Conservation (phyloP, 2,329 filamentous ascomycete species). For the Mycogone perniciosa region DNA sequence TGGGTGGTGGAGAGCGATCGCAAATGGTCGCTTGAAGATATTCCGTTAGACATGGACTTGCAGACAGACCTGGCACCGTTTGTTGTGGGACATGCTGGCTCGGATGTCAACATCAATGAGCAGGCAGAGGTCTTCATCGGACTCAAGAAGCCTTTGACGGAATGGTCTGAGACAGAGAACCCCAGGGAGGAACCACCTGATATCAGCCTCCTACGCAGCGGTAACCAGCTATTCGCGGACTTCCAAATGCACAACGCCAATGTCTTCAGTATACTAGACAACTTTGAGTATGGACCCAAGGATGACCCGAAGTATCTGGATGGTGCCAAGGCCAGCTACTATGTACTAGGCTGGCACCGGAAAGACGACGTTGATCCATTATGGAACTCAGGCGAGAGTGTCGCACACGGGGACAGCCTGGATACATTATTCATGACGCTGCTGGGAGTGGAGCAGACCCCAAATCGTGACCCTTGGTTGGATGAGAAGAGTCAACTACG, state of each 20-base stretch:
- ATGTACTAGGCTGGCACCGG: conserved; percentile 35
- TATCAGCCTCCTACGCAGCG: conserved; percentile 14
- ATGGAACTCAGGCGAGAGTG: conserved; percentile 6
- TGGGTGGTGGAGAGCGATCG: conserved; percentile 38
- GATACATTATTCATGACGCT: conserved; percentile 19
- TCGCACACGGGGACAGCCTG: conserved; percentile 14
- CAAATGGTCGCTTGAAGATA: conserved; percentile 24
- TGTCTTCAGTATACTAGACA: conserved; percentile 36
- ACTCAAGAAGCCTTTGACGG: conserved; percentile 15
- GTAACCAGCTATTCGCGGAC: conserved; percentile 36
- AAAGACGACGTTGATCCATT: conserved; percentile 19
- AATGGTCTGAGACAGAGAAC: conserved; percentile 12
- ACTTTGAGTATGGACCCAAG: conserved; percentile 25
- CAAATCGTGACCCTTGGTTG: conserved; percentile 14
- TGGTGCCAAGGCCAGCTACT: conserved; percentile 29
- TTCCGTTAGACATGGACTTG: conserved; percentile 26
- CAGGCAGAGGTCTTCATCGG: conserved; percentile 41
- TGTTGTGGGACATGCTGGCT: conserved; percentile 17
- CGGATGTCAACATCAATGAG: conserved; percentile 20
- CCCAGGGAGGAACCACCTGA: not conserved
- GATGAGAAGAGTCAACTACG: conserved; percentile 13
- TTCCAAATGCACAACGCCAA: conserved; percentile 35
- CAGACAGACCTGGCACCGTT: conserved; percentile 36
- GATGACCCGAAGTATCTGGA: conserved; percentile 17
- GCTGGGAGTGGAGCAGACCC: conserved; percentile 2